phyloP scores from a whole-genome alignment of 2,329 filamentous ascomycete genomes.

The Botrytis galanthina region DNA sequence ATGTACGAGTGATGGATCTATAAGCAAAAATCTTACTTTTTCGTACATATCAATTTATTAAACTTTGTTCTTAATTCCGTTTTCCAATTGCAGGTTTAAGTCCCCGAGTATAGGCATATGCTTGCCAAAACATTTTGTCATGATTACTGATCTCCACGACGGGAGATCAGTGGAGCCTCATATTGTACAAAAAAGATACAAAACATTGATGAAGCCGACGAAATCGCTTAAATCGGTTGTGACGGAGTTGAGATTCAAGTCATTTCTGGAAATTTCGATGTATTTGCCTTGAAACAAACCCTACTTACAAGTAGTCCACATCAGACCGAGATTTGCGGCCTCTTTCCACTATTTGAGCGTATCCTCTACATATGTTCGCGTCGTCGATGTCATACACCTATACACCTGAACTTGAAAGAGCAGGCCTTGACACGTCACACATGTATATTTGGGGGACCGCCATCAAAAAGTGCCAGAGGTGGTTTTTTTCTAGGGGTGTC shows the following conservation, averaged over 20 bases:
- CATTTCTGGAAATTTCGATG: background rate
- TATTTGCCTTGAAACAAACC: conserved; percentile 1
- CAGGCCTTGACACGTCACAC: background rate
- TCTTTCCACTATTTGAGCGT: background rate
- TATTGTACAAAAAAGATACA: background rate
- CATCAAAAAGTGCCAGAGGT: background rate
- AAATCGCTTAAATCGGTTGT: background rate
- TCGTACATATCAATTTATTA: background rate
- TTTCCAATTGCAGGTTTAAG: background rate
- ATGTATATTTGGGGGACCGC: background rate
- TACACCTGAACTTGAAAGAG: background rate
- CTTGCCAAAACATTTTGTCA: background rate
- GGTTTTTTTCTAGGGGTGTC: background rate
- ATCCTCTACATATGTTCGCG: background rate
- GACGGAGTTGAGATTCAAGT: background rate
- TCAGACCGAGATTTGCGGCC: background rate
- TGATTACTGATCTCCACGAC: conserved; percentile 10
- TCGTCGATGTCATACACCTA: conserved; percentile 5
- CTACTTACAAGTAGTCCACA: background rate
- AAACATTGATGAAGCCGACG: background rate
- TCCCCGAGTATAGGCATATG: background rate
- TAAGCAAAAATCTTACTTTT: background rate
- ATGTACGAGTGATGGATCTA: background rate
- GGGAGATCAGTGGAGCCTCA: conserved; percentile 11
- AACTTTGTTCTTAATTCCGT: conserved; percentile 6